Percentiles rank a stretch among this genome's conserved stretches.
These are phyloP conservation scores for Solanum ossicruentum DNA, from an alignment of 257 asterid genomes.

Conservation along the genomic window DNA sequence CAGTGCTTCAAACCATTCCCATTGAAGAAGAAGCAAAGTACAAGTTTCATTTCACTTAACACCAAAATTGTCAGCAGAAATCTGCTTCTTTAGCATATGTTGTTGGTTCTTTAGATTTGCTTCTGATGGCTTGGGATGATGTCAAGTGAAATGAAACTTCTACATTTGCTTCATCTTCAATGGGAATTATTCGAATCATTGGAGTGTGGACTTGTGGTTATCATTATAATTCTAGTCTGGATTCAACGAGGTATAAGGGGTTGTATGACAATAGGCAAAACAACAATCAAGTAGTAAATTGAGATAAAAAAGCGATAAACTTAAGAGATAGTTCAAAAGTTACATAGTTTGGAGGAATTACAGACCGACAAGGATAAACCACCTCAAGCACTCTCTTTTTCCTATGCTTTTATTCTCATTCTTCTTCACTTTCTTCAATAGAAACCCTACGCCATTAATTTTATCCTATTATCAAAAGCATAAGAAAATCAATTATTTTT, in stretches of 20 bases:
- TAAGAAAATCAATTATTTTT: too few relatives aligned
- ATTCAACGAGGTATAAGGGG: conserved; percentile 3
- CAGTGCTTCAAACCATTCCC: conserved; percentile 11
- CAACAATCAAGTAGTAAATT: not conserved
- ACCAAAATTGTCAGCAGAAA: not conserved
- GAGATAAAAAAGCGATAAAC: not conserved
- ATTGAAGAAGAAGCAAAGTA: conserved; percentile 18
- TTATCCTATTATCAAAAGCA: too few relatives aligned
- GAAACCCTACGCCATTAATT: conserved; percentile 20
- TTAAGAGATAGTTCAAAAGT: not conserved
- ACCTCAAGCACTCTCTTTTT: conserved; percentile 8
- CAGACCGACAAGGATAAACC: conserved; percentile 1
- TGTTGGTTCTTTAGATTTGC: not conserved
- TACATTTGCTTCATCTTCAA: conserved; percentile 17
- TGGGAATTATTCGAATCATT: conserved; percentile 14
- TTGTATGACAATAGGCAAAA: conserved; percentile 6
- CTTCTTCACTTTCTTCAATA: conserved; percentile 42
- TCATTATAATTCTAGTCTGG: conserved; percentile 9
- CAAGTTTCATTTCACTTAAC: not conserved
- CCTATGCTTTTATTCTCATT: conserved; percentile 6
- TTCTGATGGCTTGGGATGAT: not conserved
- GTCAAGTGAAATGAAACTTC: not conserved
- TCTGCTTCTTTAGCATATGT: not conserved
- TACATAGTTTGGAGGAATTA: conserved; percentile 26
- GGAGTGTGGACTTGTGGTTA: conserved; percentile 2